A percentile compares a stretch with the other conserved stretches of the same genome.
These are phyloP conservation scores for Pythium phragmiticola DNA, from an alignment of 352 stramenopile genomes.

Conservation along the genomic window DNA sequence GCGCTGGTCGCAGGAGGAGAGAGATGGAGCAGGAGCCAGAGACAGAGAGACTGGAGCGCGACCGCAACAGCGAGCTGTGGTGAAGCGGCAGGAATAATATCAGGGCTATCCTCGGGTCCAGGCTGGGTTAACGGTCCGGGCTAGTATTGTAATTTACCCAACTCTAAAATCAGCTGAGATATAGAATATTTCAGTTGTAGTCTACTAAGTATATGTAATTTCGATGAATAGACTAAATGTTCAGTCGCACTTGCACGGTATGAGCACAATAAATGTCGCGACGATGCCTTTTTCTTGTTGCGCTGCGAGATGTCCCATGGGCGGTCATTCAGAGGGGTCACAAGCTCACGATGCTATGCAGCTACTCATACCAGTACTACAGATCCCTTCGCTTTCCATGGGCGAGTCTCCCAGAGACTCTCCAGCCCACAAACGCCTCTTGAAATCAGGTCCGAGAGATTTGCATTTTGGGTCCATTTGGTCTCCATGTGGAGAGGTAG, in stretches of 20 bases:
- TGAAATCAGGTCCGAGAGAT: neutral
- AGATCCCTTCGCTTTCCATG: neutral
- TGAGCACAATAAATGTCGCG: neutral
- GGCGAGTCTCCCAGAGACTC: neutral
- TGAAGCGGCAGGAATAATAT: slow-evolving; percentile 16
- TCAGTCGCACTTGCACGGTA: neutral
- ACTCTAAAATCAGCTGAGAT: slow-evolving; percentile 13
- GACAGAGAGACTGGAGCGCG: neutral
- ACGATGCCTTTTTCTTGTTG: too few relatives aligned
- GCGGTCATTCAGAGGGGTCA: neutral
- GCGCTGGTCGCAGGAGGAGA: too few relatives aligned
- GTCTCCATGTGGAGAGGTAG: too few relatives aligned
- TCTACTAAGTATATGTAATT: neutral
- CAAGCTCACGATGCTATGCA: too few relatives aligned
- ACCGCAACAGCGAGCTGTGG: neutral
- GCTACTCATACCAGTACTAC: too few relatives aligned
- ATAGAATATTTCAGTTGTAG: neutral
- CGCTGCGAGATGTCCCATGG: neutral
- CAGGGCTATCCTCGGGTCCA: neutral
- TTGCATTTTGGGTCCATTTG: too few relatives aligned
- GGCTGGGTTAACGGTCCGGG: slow-evolving; percentile 19
- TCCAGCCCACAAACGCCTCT: neutral
- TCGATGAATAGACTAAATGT: neutral
- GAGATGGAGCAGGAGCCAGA: too few relatives aligned
- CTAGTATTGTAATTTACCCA: slow-evolving; percentile 14